Percentiles rank a stretch among this genome's conserved stretches.
Conservation (phyloP, 139 green algal genomes). For the Chlorella ohadii region DNA sequence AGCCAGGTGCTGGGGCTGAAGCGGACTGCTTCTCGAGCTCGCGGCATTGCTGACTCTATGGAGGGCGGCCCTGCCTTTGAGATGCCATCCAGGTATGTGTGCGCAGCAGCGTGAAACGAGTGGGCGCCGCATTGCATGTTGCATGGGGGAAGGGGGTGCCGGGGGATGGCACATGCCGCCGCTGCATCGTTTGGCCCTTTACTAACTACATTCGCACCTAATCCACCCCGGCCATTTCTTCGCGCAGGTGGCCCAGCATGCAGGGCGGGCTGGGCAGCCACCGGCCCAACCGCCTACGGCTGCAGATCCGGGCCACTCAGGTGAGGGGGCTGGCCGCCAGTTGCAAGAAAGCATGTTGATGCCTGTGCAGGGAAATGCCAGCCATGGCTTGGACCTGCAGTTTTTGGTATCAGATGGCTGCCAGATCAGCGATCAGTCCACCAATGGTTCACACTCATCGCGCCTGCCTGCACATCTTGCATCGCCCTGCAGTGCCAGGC, state of each 20-base stretch:
- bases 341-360: no score
- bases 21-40: conserved; percentile 8
- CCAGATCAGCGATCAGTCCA: no score
- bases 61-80: conserved; percentile 45
- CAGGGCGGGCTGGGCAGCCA: conserved; percentile 32
- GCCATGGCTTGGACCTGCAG: no score
- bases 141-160: no score
- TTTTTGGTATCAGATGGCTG: no score
- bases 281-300: conserved; percentile 16
- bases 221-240: no score
- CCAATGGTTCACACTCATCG: neutral
- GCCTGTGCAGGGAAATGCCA: no score
- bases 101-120: neutral
- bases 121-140: neutral
- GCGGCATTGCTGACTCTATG: conserved; percentile 50
- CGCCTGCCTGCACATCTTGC: neutral
- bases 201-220: no score
- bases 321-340: neutral
- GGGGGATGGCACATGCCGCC: no score
- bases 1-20: conserved; percentile 31
- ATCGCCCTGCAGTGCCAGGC: conserved; percentile 32
- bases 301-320: conserved; percentile 53
- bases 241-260: conserved; percentile 56
- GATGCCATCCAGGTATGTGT: conserved; percentile 31
- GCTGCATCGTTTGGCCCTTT: no score